A percentile compares a stretch with the other conserved stretches of the same genome.
These are phyloP conservation scores for Naganishia cerealis DNA, from an alignment of 1,284 basidiomycete species.

Conservation along the genomic window DNA sequence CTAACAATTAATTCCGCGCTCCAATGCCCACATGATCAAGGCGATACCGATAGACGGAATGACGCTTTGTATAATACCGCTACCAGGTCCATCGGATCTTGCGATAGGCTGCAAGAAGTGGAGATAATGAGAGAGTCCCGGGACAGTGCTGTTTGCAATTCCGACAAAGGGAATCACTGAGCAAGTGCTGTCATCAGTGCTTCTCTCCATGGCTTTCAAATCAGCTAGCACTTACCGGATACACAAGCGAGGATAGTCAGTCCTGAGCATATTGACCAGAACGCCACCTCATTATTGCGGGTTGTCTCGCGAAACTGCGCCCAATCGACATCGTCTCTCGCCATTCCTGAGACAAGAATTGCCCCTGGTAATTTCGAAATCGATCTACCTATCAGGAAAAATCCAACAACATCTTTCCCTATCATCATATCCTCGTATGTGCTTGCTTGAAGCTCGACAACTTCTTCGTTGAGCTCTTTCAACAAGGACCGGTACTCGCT, in stretches of 20 bases:
- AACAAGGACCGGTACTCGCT: conserved; percentile 62
- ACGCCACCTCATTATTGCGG: conserved; percentile 27
- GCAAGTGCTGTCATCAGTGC: neutral
- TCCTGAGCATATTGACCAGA: neutral
- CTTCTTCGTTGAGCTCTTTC: conserved; percentile 69
- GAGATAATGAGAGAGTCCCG: conserved; percentile 69
- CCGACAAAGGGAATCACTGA: conserved; percentile 69
- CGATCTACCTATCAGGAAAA: conserved; percentile 71
- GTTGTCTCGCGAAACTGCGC: conserved; percentile 65
- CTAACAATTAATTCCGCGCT: conserved; percentile 64
- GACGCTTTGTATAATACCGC: conserved; percentile 66
- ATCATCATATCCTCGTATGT: conserved; percentile 69
- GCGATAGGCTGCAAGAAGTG: conserved; percentile 64
- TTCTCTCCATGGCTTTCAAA: neutral
- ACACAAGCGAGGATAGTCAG: neutral
- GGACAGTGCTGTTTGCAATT: conserved; percentile 65
- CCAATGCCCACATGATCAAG: conserved; percentile 61
- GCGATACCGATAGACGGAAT: conserved; percentile 65
- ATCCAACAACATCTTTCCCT: conserved; percentile 66
- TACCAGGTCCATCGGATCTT: conserved; percentile 58
- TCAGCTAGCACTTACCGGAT: neutral
- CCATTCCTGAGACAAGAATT: conserved; percentile 69
- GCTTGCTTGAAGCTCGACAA: conserved; percentile 64
- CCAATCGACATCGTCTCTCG: conserved; percentile 78
- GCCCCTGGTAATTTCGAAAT: conserved; percentile 65